Evolutionary conservation across 2,329 filamentous ascomycete genomes (phyloP).

Genomic region (Drechslera avenae): DNA sequence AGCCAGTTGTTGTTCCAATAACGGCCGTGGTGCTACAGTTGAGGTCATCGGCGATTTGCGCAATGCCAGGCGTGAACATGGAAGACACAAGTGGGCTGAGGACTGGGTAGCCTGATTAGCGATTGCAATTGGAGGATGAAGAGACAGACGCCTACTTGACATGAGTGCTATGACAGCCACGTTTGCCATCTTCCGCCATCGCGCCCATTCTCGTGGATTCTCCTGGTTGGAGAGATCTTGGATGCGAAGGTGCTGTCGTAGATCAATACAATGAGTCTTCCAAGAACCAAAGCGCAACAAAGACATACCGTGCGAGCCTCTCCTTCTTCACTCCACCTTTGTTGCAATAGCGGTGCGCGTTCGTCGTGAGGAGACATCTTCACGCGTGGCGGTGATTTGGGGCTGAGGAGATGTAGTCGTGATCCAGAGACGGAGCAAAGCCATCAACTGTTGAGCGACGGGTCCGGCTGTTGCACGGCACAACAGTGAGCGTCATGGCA

Average conservation of each 20-base stretch:
- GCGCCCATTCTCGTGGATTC: conserved; percentile 55
- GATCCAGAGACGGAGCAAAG: not conserved
- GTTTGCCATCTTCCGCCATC: conserved; percentile 54
- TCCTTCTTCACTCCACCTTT: conserved; percentile 38
- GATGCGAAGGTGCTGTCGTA: conserved; percentile 29
- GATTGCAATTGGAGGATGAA: not conserved
- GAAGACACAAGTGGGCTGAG: conserved; percentile 55
- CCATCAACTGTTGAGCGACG: not conserved
- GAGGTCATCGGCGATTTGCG: conserved; percentile 56
- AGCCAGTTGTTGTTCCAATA: conserved; percentile 58
- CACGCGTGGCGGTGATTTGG: not conserved
- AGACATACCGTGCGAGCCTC: conserved; percentile 37
- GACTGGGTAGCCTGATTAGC: conserved; percentile 34
- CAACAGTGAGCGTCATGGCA: conserved; percentile 12
- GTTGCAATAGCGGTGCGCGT: conserved; percentile 48
- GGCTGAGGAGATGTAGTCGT: not conserved
- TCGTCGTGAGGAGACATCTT: conserved; percentile 39
- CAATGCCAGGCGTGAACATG: conserved; percentile 60
- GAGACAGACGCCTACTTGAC: conserved; percentile 45
- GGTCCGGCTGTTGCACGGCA: not conserved
- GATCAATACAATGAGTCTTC: conserved; percentile 4
- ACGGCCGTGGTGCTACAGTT: conserved; percentile 50
- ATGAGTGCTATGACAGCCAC: conserved; percentile 58
- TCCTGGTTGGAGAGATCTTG: conserved; percentile 45
- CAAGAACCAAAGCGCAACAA: not conserved